These are phyloP conservation scores for Nakataea oryzae DNA, from an alignment of 2,329 filamentous ascomycete species.

Conservation along the genomic window DNA sequence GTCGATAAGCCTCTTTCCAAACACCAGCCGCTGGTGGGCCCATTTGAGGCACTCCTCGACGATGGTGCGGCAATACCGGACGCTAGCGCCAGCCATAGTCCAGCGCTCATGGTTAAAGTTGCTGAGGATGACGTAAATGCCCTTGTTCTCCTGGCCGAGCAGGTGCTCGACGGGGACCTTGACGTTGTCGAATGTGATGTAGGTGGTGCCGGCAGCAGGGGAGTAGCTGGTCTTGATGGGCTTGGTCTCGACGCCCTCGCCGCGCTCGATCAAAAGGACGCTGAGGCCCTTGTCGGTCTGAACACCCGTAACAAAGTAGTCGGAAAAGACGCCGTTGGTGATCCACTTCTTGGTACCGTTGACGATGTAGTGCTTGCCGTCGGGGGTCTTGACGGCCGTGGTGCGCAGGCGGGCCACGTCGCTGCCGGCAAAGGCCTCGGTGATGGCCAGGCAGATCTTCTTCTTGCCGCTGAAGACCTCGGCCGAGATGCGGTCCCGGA, in stretches of 20 bases:
- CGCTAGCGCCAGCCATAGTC: slow-evolving; percentile 58
- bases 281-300: slow-evolving; percentile 70
- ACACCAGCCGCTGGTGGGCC: slow-evolving; percentile 78
- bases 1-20: slow-evolving; percentile 71
- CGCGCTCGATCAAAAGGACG: slow-evolving; percentile 64
- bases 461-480: slow-evolving; percentile 73
- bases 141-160: slow-evolving; percentile 74
- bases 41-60: slow-evolving; percentile 83
- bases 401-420: slow-evolving; percentile 75
- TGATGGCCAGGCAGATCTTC: slow-evolving; percentile 82
- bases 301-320: slow-evolving; percentile 77
- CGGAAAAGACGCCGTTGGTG: slow-evolving; percentile 65
- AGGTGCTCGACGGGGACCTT: slow-evolving; percentile 73
- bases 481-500: slow-evolving; percentile 56
- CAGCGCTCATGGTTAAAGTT: slow-evolving; percentile 88
- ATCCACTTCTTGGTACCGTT: slow-evolving; percentile 81
- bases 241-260: slow-evolving; percentile 66
- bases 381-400: slow-evolving; percentile 64
- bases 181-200: slow-evolving; percentile 75
- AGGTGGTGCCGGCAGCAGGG: slow-evolving; percentile 66
- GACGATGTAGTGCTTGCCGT: slow-evolving; percentile 62
- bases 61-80: slow-evolving; percentile 55
- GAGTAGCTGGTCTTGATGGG: slow-evolving; percentile 77
- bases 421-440: slow-evolving; percentile 76
- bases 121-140: slow-evolving; percentile 71